Percentiles rank a stretch among this genome's conserved stretches.
phyloP scores from a whole-genome alignment of 2,329 filamentous ascomycete species.

The Herpotrichia juniperi region DNA sequence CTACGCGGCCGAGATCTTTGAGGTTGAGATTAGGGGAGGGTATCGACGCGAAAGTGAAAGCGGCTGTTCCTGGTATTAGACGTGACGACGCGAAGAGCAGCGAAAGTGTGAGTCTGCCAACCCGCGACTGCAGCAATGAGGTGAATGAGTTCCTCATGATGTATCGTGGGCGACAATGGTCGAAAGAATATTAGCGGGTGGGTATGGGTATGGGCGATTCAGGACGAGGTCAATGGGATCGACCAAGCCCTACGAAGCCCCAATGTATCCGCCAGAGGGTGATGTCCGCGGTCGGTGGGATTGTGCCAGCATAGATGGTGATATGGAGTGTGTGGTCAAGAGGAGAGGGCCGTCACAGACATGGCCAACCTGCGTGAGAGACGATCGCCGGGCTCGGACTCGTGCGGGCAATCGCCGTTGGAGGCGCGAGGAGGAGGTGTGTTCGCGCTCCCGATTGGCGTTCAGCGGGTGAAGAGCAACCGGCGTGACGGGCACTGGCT shows the following conservation, averaged over 20 bases:
- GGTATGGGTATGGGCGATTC: conserved; percentile 15
- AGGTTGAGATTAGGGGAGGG: conserved; percentile 79
- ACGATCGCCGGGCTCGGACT: conserved; percentile 9
- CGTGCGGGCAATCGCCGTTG: conserved; percentile 10
- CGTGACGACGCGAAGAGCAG: conserved; percentile 36
- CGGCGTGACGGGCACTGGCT: conserved; percentile 13
- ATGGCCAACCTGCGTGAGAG: conserved; percentile 15
- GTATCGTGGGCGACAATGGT: conserved; percentile 26
- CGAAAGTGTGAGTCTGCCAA: conserved; percentile 44
- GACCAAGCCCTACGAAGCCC: too few species aligned
- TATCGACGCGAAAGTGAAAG: conserved; percentile 62
- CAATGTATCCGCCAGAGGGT: too few species aligned
- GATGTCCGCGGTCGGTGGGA: too few species aligned
- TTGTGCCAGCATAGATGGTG: too few species aligned
- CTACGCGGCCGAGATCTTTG: conserved; percentile 77
- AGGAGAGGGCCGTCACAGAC: conserved; percentile 21
- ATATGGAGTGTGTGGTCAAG: conserved; percentile 13
- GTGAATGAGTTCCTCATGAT: conserved; percentile 45
- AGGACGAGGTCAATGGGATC: too few species aligned
- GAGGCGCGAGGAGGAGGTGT: conserved; percentile 1
- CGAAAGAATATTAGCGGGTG: conserved; percentile 2
- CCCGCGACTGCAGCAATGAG: conserved; percentile 45
- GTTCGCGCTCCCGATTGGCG: conserved; percentile 20
- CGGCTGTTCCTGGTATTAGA: conserved; percentile 25
- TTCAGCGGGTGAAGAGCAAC: conserved; percentile 23